Evolutionary conservation across 306 rosid species (phyloP).

Genomic region (Pachyrhizus erosus): DNA sequence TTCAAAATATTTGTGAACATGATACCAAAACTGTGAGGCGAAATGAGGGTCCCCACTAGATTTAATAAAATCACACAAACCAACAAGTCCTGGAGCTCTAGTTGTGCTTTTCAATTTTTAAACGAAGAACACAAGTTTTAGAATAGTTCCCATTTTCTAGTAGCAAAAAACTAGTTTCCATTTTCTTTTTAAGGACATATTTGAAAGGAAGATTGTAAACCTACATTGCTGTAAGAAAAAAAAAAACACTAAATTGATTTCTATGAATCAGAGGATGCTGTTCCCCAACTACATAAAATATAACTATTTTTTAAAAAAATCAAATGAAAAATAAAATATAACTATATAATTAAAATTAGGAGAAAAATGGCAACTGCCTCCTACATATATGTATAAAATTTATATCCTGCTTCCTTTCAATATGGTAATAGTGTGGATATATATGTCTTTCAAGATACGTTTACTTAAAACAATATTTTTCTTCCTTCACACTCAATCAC

Average conservation of each 20-base stretch:
- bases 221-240: too few species aligned
- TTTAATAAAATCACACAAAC: background rate
- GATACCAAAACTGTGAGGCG: slow-evolving; percentile 52
- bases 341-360: too few species aligned
- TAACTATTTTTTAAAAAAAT: too few species aligned
- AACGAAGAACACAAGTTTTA: background rate
- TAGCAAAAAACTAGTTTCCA: too few species aligned
- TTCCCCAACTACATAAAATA: too few species aligned
- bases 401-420: background rate
- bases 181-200: too few species aligned
- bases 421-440: background rate
- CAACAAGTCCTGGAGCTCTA: background rate
- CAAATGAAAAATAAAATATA: too few species aligned
- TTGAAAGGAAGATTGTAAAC: too few species aligned
- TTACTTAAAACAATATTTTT: background rate
- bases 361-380: too few species aligned
- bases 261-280: too few species aligned
- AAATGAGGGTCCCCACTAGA: background rate
- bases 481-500: background rate
- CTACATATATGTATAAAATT: too few species aligned
- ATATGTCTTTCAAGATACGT: background rate
- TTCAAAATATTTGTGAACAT: slow-evolving; percentile 55
- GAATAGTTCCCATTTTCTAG: background rate
- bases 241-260: too few species aligned
- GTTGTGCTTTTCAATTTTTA: background rate